These are phyloP conservation scores for Candida cerambycidarum DNA, from an alignment of 805 yeast genomes.

Conservation along the genomic window DNA sequence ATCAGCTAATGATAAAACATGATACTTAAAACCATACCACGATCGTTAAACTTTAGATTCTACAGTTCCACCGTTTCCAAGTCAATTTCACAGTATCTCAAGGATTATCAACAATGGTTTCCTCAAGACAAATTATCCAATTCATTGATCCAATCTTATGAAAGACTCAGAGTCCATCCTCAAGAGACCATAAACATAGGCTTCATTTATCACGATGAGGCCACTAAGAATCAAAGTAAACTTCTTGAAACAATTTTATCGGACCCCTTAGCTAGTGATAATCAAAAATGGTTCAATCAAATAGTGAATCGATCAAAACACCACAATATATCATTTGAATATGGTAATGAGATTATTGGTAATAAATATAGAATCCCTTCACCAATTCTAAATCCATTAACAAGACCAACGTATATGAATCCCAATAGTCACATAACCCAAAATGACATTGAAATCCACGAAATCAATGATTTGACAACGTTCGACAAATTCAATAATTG, in stretches of 20 bases:
- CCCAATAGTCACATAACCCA: conserved; percentile 12
- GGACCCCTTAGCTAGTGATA: conserved; percentile 38
- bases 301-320: conserved; percentile 22
- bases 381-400: conserved; percentile 29
- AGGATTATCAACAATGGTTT: conserved; percentile 13
- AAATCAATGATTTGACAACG: conserved; percentile 13
- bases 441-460: conserved; percentile 18
- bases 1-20: too few relatives aligned
- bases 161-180: conserved; percentile 12
- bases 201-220: conserved; percentile 29
- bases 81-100: conserved; percentile 10
- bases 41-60: background rate
- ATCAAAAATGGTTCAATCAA: conserved; percentile 31
- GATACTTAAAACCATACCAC: background rate
- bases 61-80: background rate
- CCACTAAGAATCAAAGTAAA: conserved; percentile 21
- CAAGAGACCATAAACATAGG: conserved; percentile 30
- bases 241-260: conserved; percentile 38
- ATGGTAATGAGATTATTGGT: conserved; percentile 13
- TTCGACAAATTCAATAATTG: conserved; percentile 14
- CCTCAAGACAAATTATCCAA: conserved; percentile 13
- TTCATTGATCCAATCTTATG: conserved; percentile 14
- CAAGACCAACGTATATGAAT: conserved; percentile 24
- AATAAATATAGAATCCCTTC: conserved; percentile 21
- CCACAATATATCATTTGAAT: conserved; percentile 22